These are phyloP conservation scores for Macrolepiota fuliginosa DNA, from an alignment of 768 basidiomycete genomes.

Conservation along the genomic window DNA sequence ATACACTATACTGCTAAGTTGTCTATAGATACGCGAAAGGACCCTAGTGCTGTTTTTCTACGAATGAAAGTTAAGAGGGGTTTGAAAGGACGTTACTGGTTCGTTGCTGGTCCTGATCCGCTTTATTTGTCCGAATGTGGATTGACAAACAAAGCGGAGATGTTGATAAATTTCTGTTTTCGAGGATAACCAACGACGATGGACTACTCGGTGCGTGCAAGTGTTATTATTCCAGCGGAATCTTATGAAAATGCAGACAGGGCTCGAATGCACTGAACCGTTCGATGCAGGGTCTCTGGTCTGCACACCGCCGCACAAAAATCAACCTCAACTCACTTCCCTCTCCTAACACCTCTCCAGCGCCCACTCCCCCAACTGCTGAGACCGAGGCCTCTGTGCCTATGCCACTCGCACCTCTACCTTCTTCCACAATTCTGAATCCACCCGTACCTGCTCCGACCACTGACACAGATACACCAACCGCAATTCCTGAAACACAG, in stretches of 20 bases:
- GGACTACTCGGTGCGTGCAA: slow-evolving; percentile 26
- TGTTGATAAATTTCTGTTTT: background rate
- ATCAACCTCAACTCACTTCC: slow-evolving; percentile 61
- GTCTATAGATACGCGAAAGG: too few relatives aligned
- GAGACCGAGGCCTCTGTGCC: slow-evolving; percentile 19
- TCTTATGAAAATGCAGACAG: slow-evolving; percentile 53
- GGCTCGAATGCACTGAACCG: slow-evolving; percentile 72
- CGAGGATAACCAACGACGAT: slow-evolving; percentile 7
- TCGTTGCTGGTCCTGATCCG: background rate
- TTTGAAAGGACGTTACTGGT: too few relatives aligned
- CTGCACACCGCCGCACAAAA: slow-evolving; percentile 56
- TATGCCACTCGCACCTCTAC: slow-evolving; percentile 12
- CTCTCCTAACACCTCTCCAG: slow-evolving; percentile 25
- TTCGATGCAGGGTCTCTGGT: slow-evolving; percentile 81
- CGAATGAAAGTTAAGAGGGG: too few relatives aligned
- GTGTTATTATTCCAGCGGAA: background rate
- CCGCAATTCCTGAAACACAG: slow-evolving; percentile 13
- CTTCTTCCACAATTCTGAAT: slow-evolving; percentile 13
- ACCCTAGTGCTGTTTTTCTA: too few relatives aligned
- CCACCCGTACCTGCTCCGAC: slow-evolving; percentile 12
- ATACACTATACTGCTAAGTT: too few relatives aligned
- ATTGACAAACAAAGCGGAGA: background rate
- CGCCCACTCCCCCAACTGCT: slow-evolving; percentile 22
- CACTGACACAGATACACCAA: slow-evolving; percentile 17
- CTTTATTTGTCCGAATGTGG: background rate